Evolutionary conservation across 352 stramenopile species (phyloP).

Genomic region (Phytopythium cucurbitacearum): DNA sequence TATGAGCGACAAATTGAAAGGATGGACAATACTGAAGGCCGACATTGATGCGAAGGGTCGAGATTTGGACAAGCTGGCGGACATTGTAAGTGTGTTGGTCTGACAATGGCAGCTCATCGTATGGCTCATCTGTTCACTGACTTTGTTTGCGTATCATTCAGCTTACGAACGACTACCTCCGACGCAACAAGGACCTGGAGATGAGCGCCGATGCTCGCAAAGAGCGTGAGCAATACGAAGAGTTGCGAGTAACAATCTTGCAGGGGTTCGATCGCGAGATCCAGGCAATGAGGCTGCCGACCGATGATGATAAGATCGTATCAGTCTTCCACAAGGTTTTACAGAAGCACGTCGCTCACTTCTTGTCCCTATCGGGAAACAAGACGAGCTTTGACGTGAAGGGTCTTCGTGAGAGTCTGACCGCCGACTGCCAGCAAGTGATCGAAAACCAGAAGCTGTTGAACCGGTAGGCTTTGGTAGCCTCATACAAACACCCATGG

Average conservation of each 20-base stretch:
- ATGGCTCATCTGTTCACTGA: no score
- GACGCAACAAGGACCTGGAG: slow-evolving; percentile 57
- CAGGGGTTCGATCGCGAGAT: slow-evolving; percentile 54
- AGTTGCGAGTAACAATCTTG: slow-evolving; percentile 45
- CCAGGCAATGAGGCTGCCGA: slow-evolving; percentile 47
- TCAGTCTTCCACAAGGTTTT: slow-evolving; percentile 49
- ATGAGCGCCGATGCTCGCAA: slow-evolving; percentile 53
- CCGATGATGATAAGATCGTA: slow-evolving; percentile 61
- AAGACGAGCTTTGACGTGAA: slow-evolving; percentile 42
- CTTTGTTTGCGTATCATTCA: slow-evolving; percentile 15
- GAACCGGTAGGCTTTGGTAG: slow-evolving; percentile 33
- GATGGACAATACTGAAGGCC: slow-evolving; percentile 66
- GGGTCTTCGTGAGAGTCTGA: slow-evolving; percentile 49
- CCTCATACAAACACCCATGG: no score
- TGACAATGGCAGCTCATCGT: not conserved
- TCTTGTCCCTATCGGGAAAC: slow-evolving; percentile 43
- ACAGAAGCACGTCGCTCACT: slow-evolving; percentile 54
- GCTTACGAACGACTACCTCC: slow-evolving; percentile 65
- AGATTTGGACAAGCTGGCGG: slow-evolving; percentile 69
- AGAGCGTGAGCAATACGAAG: slow-evolving; percentile 60
- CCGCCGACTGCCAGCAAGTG: slow-evolving; percentile 43
- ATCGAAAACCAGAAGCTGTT: slow-evolving; percentile 76
- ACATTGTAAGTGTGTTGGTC: slow-evolving; percentile 46
- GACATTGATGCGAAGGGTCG: slow-evolving; percentile 58
- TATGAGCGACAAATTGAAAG: slow-evolving; percentile 51